Evolutionary conservation across 1,139 yeast species (phyloP).

Genomic region (Pichia norvegensis): DNA sequence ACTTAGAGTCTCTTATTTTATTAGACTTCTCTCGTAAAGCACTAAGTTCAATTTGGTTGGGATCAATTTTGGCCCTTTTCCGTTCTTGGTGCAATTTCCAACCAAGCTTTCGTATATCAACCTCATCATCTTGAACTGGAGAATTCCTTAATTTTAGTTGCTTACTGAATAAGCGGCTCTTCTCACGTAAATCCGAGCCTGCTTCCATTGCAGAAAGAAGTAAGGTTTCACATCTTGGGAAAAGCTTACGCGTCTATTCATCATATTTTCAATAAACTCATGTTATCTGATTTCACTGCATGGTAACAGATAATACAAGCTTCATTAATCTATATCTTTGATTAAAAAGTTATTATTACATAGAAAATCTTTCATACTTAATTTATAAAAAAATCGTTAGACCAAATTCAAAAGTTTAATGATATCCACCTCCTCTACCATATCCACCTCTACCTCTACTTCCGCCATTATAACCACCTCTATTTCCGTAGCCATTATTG

Average conservation of each 20-base stretch:
- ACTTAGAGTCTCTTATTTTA: not conserved
- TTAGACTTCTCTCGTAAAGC: constrained; percentile 6
- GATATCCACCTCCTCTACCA: constrained; percentile 8
- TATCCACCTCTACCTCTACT: constrained; percentile 9
- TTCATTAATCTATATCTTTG: too few relatives aligned
- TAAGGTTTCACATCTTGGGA: not conserved
- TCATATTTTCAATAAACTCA: too few relatives aligned
- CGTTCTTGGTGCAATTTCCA: not conserved
- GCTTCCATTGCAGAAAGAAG: not conserved
- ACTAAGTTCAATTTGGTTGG: not conserved
- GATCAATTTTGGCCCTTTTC: not conserved
- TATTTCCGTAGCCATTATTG: not conserved
- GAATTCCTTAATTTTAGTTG: not conserved
- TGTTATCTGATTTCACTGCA: too few relatives aligned
- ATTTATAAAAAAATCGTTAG: too few relatives aligned
- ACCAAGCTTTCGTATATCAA: not conserved
- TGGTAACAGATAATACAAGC: too few relatives aligned
- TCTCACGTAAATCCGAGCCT: not conserved
- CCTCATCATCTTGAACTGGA: not conserved
- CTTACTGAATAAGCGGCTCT: not conserved
- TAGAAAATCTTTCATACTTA: constrained; percentile 1
- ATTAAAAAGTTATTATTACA: too few relatives aligned
- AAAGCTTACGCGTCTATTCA: too few relatives aligned
- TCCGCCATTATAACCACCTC: constrained; percentile 2
- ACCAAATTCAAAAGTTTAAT: too few relatives aligned